Conservation (phyloP, 192 early-diverging fungal species). For the Thamnidium elegans region DNA sequence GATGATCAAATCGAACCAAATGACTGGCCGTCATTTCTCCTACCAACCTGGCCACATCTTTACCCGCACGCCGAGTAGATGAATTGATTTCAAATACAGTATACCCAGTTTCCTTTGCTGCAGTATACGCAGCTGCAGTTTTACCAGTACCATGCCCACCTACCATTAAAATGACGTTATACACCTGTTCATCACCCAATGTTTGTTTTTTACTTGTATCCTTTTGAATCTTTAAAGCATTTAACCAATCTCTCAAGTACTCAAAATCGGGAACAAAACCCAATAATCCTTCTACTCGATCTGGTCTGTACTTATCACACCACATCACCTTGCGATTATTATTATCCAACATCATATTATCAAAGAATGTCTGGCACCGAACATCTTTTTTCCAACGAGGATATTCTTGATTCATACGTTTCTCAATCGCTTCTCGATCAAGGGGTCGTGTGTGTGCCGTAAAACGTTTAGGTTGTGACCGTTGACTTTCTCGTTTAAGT, state of each 20-base stretch:
- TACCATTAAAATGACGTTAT: slow-evolving; percentile 52
- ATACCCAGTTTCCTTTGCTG: slow-evolving; percentile 69
- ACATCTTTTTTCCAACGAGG: background rate
- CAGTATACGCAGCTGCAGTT: slow-evolving; percentile 68
- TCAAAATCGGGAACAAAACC: slow-evolving; percentile 1
- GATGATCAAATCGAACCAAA: slow-evolving; percentile 50
- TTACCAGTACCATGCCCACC: slow-evolving; percentile 73
- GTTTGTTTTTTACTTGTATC: background rate
- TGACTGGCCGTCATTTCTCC: slow-evolving; percentile 77
- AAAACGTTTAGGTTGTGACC: no score
- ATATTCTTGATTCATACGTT: background rate
- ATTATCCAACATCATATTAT: background rate
- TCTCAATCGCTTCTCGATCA: background rate
- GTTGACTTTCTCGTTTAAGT: no score
- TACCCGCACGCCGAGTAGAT: slow-evolving; percentile 62
- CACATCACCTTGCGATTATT: background rate
- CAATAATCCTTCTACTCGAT: slow-evolving; percentile 12
- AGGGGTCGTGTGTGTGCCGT: no score
- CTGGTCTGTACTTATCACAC: slow-evolving; percentile 30
- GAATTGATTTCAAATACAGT: slow-evolving; percentile 77
- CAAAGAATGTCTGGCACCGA: background rate
- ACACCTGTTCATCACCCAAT: background rate
- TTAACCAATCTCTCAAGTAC: slow-evolving; percentile 26
- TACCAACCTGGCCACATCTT: slow-evolving; percentile 60
- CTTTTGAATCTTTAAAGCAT: background rate